Base-by-base conservation (phyloP, 352 stramenopile genomes). In the Phytopythium helicoides region DNA sequence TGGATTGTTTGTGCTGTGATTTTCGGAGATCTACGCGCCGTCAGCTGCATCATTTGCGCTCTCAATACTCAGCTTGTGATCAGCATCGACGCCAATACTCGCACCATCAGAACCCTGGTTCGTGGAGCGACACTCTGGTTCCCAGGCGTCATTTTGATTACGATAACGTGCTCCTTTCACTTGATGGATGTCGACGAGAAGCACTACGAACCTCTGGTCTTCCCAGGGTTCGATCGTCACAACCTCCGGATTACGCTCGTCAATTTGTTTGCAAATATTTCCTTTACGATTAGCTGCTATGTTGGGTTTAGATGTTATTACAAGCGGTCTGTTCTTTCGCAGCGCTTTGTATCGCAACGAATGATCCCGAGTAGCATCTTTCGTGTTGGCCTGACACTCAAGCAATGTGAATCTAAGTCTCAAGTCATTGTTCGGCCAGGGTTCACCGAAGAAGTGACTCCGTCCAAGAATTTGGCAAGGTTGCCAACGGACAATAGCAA, bases 201-300 rank as follows among this genome's bases (percentile, higher is more conserved):
- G 3, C 36, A 49, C 8, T 67, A 60, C 47, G 23, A 56, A 21
- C 12, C 46, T 12, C 14, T 50, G 26, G 12, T 52, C 12, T 46
- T 57, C 25, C 40, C 50, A 3, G 26, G n/a, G 2, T 41, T 47
- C 2, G 54, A 64, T 1, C 36, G 22, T 11, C 49, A 54, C 47
- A 49, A 9, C 15, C 54, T 67, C 37, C 35, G 52, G 31, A 44
- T 54, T 21, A 58, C 54, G 0, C 50, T 63, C 31, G 60, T 53
- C 31, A 63, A 67, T 47, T 55, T 57, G 50, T 67, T 67, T 25
- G n/a, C 57, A 15, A 67, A 67, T 35, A 46, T 56, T 16, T 62
- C 56, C 49, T 51, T 55, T 10, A 63, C 60, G 18, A 47, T 67
- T 39, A 52, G 54, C 42, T 55, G 61, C 42, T 62, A 62, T 41